phyloP scores from a whole-genome alignment of 2,329 filamentous ascomycete genomes.

The Sphaerulina vaccinii region DNA sequence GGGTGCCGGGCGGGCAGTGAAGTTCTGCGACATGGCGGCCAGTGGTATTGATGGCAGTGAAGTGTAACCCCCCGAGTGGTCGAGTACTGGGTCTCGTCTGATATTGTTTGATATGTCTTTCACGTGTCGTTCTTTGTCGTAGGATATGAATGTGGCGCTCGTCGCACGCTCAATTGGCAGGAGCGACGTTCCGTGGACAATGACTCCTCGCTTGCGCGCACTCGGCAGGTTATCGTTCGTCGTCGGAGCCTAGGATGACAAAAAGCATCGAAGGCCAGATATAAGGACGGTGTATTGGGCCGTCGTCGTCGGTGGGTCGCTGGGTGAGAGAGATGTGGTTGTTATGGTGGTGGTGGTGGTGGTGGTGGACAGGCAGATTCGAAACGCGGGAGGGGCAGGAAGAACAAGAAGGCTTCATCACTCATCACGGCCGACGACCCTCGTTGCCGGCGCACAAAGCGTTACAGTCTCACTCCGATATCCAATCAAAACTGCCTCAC shows the following conservation, averaged over 20 bases:
- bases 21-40: conserved; percentile 66
- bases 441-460: too few relatives aligned
- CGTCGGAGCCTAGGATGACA: conserved; percentile 1
- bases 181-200: neutral
- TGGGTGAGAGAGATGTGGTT: too few relatives aligned
- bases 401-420: too few relatives aligned
- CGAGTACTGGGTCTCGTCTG: neutral
- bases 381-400: too few relatives aligned
- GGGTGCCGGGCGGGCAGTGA: conserved; percentile 71
- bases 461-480: too few relatives aligned
- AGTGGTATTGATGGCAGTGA: neutral
- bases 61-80: neutral
- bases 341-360: too few relatives aligned
- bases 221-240: neutral
- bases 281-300: too few relatives aligned
- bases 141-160: neutral
- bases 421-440: too few relatives aligned
- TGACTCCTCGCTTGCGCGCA: neutral
- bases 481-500: too few relatives aligned
- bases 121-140: conserved; percentile 6
- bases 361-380: too few relatives aligned
- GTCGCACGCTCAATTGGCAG: neutral
- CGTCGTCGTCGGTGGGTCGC: too few relatives aligned
- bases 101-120: conserved; percentile 2
- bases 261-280: conserved; percentile 1